Evolutionary conservation across 2,329 filamentous ascomycete species (phyloP).

Genomic region (Aspergillus fumigatiaffinis): DNA sequence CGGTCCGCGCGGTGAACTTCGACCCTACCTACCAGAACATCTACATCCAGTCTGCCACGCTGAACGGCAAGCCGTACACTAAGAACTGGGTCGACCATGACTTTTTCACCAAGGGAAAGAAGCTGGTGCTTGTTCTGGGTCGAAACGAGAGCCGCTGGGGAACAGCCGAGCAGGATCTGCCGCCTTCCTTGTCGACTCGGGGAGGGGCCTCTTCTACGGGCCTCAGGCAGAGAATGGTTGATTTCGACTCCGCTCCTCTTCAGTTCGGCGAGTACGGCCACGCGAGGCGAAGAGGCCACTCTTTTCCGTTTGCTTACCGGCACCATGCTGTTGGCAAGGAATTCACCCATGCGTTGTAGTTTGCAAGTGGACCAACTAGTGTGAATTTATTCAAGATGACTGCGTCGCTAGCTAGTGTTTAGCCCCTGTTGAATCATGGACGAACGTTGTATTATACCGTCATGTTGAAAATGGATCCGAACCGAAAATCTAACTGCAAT

Average conservation of each 20-base stretch:
- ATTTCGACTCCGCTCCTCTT: not conserved
- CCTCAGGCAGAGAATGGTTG: not conserved
- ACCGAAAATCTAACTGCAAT: not conserved
- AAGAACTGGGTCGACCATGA: conserved; percentile 65
- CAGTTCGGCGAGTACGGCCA: not conserved
- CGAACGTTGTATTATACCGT: not conserved
- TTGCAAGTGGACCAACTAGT: not conserved
- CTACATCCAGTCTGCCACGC: conserved; percentile 63
- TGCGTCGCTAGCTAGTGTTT: too few relatives aligned
- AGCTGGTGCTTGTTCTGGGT: conserved; percentile 61
- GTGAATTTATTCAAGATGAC: not conserved
- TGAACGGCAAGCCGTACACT: conserved; percentile 58
- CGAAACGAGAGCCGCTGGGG: conserved; percentile 63
- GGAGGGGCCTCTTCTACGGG: not conserved
- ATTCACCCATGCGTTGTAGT: not conserved
- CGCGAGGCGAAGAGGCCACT: not conserved
- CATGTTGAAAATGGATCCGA: not conserved
- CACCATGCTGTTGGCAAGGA: not conserved
- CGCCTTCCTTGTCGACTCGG: conserved; percentile 49
- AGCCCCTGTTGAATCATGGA: not conserved
- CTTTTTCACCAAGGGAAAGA: conserved; percentile 63
- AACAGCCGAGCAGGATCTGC: conserved; percentile 55
- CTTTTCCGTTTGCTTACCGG: not conserved
- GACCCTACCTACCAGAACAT: conserved; percentile 54
- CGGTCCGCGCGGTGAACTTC: conserved; percentile 56